phyloP scores from a whole-genome alignment of 495 filamentous ascomycete genomes.

The Xylaria intraflava region DNA sequence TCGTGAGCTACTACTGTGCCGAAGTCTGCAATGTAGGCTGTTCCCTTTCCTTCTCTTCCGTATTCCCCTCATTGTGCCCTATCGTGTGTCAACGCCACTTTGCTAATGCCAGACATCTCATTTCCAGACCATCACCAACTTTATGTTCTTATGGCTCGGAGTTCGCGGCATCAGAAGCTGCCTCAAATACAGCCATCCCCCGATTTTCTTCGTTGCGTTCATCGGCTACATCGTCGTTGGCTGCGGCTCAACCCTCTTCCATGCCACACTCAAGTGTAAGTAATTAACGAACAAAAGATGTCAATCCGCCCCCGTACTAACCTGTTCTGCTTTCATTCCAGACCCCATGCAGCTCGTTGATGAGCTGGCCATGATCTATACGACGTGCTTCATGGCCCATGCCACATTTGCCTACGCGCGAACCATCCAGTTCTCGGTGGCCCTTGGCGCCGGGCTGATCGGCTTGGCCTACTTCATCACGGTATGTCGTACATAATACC shows the following conservation, averaged over 20 bases:
- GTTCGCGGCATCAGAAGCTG: constrained; percentile 67
- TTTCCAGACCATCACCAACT: constrained; percentile 70
- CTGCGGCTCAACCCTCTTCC: constrained; percentile 73
- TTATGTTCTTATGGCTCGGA: constrained; percentile 69
- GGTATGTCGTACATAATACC: constrained; percentile 24
- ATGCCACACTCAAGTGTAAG: constrained; percentile 74
- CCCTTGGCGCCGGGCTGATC: constrained; percentile 56
- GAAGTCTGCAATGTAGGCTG: constrained; percentile 36
- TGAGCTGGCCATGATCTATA: constrained; percentile 97
- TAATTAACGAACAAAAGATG: neutral
- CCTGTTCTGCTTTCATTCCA: constrained; percentile 28
- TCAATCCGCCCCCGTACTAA: neutral
- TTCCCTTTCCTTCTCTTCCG: neutral
- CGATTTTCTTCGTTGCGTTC: constrained; percentile 64
- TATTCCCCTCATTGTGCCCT: neutral
- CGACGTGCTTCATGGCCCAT: constrained; percentile 85
- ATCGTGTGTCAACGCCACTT: neutral
- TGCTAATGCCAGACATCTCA: constrained; percentile 38
- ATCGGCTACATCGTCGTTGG: constrained; percentile 75
- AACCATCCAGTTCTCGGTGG: constrained; percentile 44
- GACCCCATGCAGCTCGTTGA: constrained; percentile 98
- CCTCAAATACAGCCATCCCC: constrained; percentile 60
- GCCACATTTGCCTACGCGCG: constrained; percentile 74
- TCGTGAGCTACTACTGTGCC: constrained; percentile 42
- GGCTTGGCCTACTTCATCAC: constrained; percentile 73